Percentiles rank a stretch among this genome's conserved stretches.
Evolutionary conservation across 495 filamentous ascomycete genomes (phyloP).

Genomic region (Friedmanniomyces endolithicus): DNA sequence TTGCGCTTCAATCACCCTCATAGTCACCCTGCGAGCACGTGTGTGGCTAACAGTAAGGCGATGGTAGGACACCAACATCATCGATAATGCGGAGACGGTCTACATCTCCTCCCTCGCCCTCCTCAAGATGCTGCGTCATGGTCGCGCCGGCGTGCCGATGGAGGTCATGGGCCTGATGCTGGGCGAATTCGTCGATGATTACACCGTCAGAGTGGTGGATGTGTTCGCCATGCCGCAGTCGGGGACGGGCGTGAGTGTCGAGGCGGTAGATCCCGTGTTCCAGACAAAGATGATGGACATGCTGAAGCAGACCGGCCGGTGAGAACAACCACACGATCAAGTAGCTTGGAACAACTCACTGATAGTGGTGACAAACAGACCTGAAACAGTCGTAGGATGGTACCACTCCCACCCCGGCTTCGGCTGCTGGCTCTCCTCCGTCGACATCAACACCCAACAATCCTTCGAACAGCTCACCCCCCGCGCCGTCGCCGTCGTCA

Average conservation of each 20-base stretch:
- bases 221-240: conserved; percentile 99
- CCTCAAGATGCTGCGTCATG: conserved; percentile 96
- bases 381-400: conserved; percentile 95
- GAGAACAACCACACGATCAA: conserved; percentile 23
- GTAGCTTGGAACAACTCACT: background rate
- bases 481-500: conserved; percentile 90
- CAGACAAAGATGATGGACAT: conserved; percentile 99
- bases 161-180: conserved; percentile 99
- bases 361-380: conserved; percentile 43
- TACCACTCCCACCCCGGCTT: conserved; percentile 99
- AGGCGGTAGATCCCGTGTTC: conserved; percentile 95
- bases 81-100: conserved; percentile 98
- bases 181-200: conserved; percentile 97
- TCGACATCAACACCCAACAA: conserved; percentile 99
- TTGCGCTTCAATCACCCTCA: background rate
- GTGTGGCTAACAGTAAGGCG: background rate
- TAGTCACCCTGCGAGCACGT: background rate
- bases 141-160: conserved; percentile 95
- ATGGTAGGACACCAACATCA: conserved; percentile 68
- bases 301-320: conserved; percentile 93
- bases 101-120: conserved; percentile 96
- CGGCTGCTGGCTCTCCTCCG: conserved; percentile 95
- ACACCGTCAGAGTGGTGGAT: conserved; percentile 93
- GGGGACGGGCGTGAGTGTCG: conserved; percentile 94
- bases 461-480: conserved; percentile 96